phyloP scores from a whole-genome alignment of 1,284 basidiomycete species.

The Vanrija sp. region DNA sequence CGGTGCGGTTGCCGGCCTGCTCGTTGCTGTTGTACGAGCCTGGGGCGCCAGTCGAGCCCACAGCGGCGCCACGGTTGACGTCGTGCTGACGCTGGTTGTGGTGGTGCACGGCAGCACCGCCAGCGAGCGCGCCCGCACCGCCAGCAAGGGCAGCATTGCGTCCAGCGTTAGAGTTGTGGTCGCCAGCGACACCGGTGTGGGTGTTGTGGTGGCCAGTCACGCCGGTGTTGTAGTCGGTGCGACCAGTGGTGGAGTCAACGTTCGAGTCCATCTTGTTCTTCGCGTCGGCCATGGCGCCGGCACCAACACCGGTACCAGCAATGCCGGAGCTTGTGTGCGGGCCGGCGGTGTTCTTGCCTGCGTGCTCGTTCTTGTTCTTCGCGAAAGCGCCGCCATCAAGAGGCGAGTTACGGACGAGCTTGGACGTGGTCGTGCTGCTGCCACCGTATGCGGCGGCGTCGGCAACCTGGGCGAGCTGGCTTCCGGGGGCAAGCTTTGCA shows the following conservation, averaged over 20 bases:
- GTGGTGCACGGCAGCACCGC: background rate
- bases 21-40: background rate
- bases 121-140: background rate
- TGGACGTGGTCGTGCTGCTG: background rate
- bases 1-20: background rate
- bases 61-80: no score
- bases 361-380: background rate
- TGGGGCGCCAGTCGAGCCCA: background rate
- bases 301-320: no score
- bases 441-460: background rate
- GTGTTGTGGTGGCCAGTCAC: constrained; percentile 53
- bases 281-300: no score
- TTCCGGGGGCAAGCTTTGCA: background rate
- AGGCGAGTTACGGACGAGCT: no score
- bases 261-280: no score
- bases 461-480: background rate
- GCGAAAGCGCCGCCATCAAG: no score
- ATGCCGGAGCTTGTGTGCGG: no score
- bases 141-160: background rate
- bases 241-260: no score
- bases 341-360: no score
- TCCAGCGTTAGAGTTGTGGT: constrained; percentile 53
- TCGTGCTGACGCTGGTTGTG: background rate
- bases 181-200: constrained; percentile 40
- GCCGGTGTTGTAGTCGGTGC: no score